These are phyloP conservation scores for Bruguiera parviflora DNA, from an alignment of 345 rosid species.

Conservation along the genomic window DNA sequence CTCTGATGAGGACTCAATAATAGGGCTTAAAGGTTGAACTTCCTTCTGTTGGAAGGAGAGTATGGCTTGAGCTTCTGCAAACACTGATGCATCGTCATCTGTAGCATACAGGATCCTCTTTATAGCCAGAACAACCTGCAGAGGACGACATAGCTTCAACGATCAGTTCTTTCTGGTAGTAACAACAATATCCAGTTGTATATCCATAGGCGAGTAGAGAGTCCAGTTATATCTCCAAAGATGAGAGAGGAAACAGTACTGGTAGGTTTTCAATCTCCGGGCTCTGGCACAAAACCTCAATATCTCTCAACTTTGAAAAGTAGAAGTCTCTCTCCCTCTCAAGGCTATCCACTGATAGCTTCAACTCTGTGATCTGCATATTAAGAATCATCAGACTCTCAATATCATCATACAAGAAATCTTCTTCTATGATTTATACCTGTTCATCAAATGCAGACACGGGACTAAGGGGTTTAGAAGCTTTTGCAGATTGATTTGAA, in stretches of 20 bases:
- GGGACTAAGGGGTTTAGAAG: conserved; percentile 46
- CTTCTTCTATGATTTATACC: conserved; percentile 33
- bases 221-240: not conserved
- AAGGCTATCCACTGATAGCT: conserved; percentile 91
- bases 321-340: conserved; percentile 99
- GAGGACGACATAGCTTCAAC: not conserved
- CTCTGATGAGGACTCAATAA: conserved; percentile 60
- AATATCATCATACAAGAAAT: not conserved
- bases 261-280: conserved; percentile 59
- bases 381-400: conserved; percentile 11
- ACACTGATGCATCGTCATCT: conserved; percentile 63
- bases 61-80: conserved; percentile 73
- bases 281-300: conserved; percentile 85
- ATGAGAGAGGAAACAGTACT: conserved; percentile 34
- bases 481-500: conserved; percentile 47
- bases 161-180: conserved; percentile 5
- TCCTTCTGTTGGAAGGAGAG: conserved; percentile 39
- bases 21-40: conserved; percentile 56
- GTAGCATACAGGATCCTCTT: conserved; percentile 75
- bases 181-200: too few relatives aligned
- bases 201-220: not conserved
- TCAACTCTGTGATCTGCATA: conserved; percentile 86
- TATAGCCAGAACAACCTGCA: conserved; percentile 78
- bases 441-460: conserved; percentile 73
- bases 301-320: conserved; percentile 83